Percentiles rank a stretch among this genome's conserved stretches.
Conservation (phyloP, 768 basidiomycete species). For the Termitomyces sp. region DNA sequence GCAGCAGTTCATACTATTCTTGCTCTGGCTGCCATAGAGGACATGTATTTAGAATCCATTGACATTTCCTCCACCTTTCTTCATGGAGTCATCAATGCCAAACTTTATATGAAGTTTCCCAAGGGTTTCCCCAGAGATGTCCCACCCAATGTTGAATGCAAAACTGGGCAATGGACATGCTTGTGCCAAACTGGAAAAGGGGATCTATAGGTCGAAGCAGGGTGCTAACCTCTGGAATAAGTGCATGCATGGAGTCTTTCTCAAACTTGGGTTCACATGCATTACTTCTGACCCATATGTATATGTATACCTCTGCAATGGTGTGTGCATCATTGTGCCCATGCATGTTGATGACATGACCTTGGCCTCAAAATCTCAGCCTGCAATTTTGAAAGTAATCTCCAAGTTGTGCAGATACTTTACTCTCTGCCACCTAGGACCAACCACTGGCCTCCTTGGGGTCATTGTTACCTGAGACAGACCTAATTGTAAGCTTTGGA, state of each 20-base stretch:
- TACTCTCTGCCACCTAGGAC: background rate
- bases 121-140: background rate
- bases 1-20: constrained; percentile 16
- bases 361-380: background rate
- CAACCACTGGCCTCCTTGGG: constrained; percentile 1
- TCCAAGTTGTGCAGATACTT: background rate
- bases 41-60: constrained; percentile 2
- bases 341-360: background rate
- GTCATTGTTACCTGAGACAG: background rate
- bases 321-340: background rate
- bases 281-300: background rate
- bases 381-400: background rate
- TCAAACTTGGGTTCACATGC: background rate
- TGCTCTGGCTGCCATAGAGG: constrained; percentile 20
- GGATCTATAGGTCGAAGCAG: background rate
- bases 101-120: background rate
- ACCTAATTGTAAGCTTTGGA: constrained; percentile 1
- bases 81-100: background rate
- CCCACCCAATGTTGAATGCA: background rate
- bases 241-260: background rate
- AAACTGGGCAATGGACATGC: background rate
- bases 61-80: constrained; percentile 7
- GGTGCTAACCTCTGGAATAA: background rate
- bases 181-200: background rate
- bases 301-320: background rate